These are phyloP conservation scores for Cymbopogon flexuosus DNA, from an alignment of 202 grass and related monocot species.

Conservation along the genomic window DNA sequence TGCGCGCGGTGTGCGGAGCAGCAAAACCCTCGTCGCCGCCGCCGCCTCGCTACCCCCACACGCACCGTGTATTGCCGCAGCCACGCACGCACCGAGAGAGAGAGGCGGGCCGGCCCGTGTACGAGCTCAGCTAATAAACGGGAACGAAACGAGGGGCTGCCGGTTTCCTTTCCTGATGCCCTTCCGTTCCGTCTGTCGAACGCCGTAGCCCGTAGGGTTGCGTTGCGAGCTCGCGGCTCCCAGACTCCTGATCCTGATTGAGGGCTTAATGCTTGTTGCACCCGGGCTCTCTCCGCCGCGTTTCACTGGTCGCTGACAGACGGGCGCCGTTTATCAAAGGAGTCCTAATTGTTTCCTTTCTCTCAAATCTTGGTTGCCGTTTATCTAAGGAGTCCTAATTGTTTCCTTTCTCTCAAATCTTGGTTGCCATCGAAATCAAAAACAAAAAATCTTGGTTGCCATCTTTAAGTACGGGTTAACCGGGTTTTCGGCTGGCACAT, in stretches of 20 bases:
- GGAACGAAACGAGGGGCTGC: neutral
- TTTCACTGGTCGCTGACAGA: neutral
- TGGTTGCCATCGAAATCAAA: too few species aligned
- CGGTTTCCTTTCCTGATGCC: neutral
- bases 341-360: too few species aligned
- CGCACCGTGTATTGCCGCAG: conserved; percentile 21
- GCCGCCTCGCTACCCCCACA: neutral
- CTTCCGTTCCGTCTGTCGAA: neutral
- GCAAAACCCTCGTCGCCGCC: conserved; percentile 47
- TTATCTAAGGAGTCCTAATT: neutral
- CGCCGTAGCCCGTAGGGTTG: conserved; percentile 25
- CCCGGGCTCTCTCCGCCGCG: neutral
- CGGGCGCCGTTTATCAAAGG: neutral
- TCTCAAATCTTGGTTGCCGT: too few species aligned
- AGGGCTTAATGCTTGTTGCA: neutral
- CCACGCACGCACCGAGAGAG: neutral
- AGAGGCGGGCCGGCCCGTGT: neutral
- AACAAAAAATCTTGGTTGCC: too few species aligned
- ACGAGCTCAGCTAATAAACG: conserved; percentile 20
- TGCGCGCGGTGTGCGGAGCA: neutral
- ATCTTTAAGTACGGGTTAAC: too few species aligned
- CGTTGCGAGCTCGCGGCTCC: neutral
- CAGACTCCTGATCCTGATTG: too few species aligned
- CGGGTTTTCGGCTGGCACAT: too few species aligned
- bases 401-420: too few species aligned